These are phyloP conservation scores for Oryza rufipogon DNA, from an alignment of 176 grass and related monocot species.

Conservation along the genomic window DNA sequence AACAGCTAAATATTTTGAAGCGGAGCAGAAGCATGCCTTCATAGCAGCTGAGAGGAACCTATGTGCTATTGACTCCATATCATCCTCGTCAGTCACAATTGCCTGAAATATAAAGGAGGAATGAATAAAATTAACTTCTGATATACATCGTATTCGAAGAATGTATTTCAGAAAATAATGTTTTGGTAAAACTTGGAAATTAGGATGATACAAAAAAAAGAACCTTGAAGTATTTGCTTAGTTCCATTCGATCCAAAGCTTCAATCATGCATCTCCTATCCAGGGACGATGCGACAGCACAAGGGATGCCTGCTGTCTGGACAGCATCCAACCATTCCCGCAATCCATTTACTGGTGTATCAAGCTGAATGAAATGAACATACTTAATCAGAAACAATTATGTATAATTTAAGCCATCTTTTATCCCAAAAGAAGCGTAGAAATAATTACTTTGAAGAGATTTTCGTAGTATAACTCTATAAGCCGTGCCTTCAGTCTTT, in stretches of 20 bases:
- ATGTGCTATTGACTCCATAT: conserved; percentile 97
- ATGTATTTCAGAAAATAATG: conserved; percentile 19
- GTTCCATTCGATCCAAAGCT: conserved; percentile 74
- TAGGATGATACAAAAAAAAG: neutral
- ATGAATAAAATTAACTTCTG: neutral
- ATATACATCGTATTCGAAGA: neutral
- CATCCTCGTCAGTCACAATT: conserved; percentile 88
- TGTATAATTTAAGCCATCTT: neutral
- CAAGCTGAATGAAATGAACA: conserved; percentile 57
- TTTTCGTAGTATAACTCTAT: conserved; percentile 82
- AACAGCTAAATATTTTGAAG: neutral
- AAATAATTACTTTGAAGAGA: conserved; percentile 68
- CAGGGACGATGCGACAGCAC: conserved; percentile 79
- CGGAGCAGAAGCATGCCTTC: conserved; percentile 56
- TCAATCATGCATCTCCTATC: conserved; percentile 85
- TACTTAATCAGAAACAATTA: neutral
- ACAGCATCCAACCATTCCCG: conserved; percentile 94
- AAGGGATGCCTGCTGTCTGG: conserved; percentile 83
- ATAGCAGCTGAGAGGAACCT: conserved; percentile 94
- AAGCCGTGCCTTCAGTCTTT: conserved; percentile 82
- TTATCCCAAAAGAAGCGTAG: neutral
- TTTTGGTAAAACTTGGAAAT: conserved; percentile 34
- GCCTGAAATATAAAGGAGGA: conserved; percentile 46
- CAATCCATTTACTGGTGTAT: conserved; percentile 77
- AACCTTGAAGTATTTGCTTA: conserved; percentile 95